These are phyloP conservation scores for Schizothecium vesticola DNA, from an alignment of 495 filamentous ascomycete genomes.

Conservation along the genomic window DNA sequence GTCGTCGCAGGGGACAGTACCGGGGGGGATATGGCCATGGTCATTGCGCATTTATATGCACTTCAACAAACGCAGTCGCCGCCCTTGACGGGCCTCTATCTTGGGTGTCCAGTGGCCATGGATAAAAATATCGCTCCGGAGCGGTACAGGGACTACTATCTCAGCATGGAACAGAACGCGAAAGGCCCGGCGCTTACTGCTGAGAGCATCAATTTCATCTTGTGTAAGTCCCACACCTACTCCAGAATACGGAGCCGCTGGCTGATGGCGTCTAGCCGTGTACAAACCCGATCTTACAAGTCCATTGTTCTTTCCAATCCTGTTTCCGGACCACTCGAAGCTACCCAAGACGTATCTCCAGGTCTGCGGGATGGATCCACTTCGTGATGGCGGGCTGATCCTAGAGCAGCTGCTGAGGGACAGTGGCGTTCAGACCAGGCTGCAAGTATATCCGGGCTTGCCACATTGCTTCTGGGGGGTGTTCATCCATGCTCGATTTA, in stretches of 20 bases:
- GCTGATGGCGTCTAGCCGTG: neutral
- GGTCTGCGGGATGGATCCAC: neutral
- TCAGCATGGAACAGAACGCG: neutral
- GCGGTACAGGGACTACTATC: neutral
- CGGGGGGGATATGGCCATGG: neutral
- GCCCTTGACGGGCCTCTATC: neutral
- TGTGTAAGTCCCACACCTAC: neutral
- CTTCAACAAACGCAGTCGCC: neutral
- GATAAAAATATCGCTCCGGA: neutral
- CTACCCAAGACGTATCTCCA: slow-evolving; percentile 1
- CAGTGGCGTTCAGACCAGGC: neutral
- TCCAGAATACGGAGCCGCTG: no score
- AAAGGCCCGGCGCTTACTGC: neutral
- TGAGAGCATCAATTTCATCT: neutral
- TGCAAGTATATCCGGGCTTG: neutral
- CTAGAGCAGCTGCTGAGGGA: neutral
- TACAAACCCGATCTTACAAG: slow-evolving; percentile 4
- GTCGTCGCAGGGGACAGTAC: neutral
- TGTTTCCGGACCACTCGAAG: slow-evolving; percentile 3
- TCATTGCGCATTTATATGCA: neutral
- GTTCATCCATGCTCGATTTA: slow-evolving; percentile 4
- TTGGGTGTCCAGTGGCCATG: neutral
- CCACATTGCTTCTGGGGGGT: slow-evolving; percentile 4
- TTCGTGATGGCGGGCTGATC: slow-evolving; percentile 3
- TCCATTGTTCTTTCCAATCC: neutral